These are phyloP conservation scores for Paramecium primaurelia DNA, from an alignment of 73 alveolate species.

Conservation along the genomic window DNA sequence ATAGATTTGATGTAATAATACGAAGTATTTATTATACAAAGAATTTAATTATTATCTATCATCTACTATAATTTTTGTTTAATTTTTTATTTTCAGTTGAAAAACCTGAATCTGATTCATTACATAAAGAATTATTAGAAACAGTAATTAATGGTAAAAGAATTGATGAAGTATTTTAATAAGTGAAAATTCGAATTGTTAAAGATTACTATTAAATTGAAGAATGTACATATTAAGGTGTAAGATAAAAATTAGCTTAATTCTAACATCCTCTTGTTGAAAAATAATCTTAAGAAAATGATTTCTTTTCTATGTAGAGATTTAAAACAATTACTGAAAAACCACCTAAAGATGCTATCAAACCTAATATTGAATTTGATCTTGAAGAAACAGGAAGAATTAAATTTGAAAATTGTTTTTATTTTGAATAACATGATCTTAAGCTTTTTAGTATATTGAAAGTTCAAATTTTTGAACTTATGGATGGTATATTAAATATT, in stretches of 20 bases:
- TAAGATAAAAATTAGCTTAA: not conserved
- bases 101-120: not conserved
- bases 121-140: not conserved
- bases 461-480: not conserved
- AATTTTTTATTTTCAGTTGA: constrained; percentile 1
- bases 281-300: not conserved
- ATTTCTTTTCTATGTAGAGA: not conserved
- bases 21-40: not conserved
- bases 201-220: not conserved
- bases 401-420: not conserved
- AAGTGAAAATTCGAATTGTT: not conserved
- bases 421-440: not conserved
- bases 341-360: not conserved
- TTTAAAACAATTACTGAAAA: not conserved
- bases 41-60: not conserved
- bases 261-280: constrained; percentile 26
- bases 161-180: not conserved
- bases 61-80: not conserved
- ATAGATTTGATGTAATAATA: constrained; percentile 10
- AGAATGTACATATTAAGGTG: constrained; percentile 31
- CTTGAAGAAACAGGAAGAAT: not conserved
- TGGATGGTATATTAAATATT: not conserved
- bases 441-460: not conserved
- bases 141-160: not conserved
- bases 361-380: constrained; percentile 13